Percentiles rank a stretch among this genome's conserved stretches.
These are phyloP conservation scores for Fusarium buxicola DNA, from an alignment of 2,329 filamentous ascomycete species.

Conservation along the genomic window DNA sequence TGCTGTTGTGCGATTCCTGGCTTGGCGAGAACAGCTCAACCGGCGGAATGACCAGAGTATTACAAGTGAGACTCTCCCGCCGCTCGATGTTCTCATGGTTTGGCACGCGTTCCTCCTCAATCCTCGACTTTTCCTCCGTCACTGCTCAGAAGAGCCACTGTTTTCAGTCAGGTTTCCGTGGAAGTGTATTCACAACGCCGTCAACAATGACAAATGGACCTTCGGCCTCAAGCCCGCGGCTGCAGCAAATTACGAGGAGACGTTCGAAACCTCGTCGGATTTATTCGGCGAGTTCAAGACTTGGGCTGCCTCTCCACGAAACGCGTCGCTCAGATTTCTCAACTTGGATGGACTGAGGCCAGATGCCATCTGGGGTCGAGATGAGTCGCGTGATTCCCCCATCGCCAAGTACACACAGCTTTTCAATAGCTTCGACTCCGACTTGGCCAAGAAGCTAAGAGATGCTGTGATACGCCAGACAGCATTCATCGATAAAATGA, in stretches of 20 bases:
- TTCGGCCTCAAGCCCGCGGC: constrained; percentile 12
- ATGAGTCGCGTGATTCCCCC: rapidly evolving
- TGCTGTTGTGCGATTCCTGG: constrained; percentile 45
- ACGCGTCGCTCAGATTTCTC: rapidly evolving
- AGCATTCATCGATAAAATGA: constrained; percentile 56
- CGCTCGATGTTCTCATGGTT: constrained; percentile 51
- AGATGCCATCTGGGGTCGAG: too few relatives aligned
- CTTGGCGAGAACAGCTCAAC: constrained; percentile 35
- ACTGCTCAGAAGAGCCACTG: constrained; percentile 23
- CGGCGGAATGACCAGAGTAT: neutral
- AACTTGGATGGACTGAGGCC: neutral
- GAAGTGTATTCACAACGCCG: constrained; percentile 27
- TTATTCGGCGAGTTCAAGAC: neutral
- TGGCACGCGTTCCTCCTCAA: constrained; percentile 54
- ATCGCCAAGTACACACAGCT: neutral
- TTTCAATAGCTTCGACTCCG: neutral
- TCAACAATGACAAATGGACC: constrained; percentile 30
- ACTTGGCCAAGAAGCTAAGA: constrained; percentile 29
- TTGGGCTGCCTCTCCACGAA: neutral
- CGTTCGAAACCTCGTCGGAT: neutral
- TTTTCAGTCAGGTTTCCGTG: constrained; percentile 39
- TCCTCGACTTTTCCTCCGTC: constrained; percentile 37
- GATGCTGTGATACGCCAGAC: constrained; percentile 53
- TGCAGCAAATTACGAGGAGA: neutral
- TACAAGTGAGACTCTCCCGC: constrained; percentile 29